Base-by-base conservation (phyloP, 164 flowering plant species). In the Vitis labrusca region DNA sequence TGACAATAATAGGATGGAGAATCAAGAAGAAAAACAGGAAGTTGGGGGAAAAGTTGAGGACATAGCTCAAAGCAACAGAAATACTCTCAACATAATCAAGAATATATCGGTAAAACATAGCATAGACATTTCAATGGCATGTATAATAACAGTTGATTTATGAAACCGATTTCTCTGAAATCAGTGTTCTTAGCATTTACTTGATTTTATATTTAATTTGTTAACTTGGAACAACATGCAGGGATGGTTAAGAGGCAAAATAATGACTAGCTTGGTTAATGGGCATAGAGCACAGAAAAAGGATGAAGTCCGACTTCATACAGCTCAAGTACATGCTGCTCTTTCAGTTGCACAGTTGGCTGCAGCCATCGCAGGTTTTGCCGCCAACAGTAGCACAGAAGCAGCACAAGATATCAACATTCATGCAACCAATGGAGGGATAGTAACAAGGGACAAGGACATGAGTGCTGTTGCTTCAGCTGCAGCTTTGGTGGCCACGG, bases 311-410 rank as follows among this genome's bases (percentile, higher is more conserved):
- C 74, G 79, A 60, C 63, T 79, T 0, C 69, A 59, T 17, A 79
- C 66, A 47, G 76, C 82, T 12, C 56, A 75, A 63, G 19, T 75
- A 32, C 79, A 79, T 59, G 82, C 79, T 9, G 79, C 77, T n/a
- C 74, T 79, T 53, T 79, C 82, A 0, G 69, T 79, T 49, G 70
- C 82, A 53, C 69, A 63, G 10, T 61, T 79, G 59, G 82, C 82
- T 57, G 76, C 79, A 61, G 79, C 77, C 3, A 47, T 79, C 6
- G 71, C 82, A 16, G 77, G 77, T 13, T 68, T 73, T 27, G 68
- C 55, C 13, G 56, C 71, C 59, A 67, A 48, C 50, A 64, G n/a
- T 58, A 71, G 73, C 17, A 30, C 51, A n/a, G 51, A 51, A 12
- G 58, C 29, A 13, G 49, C 9, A 8, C 19, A 52, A 11, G 14